These are phyloP conservation scores for Pistacia atlantica DNA, from an alignment of 345 rosid genomes.

Conservation along the genomic window DNA sequence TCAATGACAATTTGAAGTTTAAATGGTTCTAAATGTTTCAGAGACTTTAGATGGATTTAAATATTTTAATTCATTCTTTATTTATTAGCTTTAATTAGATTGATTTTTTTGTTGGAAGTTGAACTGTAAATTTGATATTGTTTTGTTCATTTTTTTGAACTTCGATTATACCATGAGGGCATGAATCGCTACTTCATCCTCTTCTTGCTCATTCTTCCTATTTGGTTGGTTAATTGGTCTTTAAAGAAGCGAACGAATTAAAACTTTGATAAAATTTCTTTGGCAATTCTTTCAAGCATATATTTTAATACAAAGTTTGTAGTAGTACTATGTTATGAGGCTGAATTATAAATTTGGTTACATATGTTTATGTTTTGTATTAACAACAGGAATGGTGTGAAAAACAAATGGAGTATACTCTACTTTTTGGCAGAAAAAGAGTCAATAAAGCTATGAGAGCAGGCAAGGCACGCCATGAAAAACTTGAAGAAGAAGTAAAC, in stretches of 20 bases:
- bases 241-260: background rate
- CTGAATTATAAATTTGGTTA: constrained; percentile 9
- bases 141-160: background rate
- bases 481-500: constrained; percentile 74
- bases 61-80: background rate
- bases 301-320: background rate
- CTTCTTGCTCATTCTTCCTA: background rate
- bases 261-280: background rate
- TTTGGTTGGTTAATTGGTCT: background rate
- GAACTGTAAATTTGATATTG: background rate
- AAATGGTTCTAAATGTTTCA: too few species aligned
- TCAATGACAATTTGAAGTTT: too few species aligned
- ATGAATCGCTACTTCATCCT: background rate
- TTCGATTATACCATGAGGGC: background rate
- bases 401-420: constrained; percentile 69
- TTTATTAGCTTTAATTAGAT: background rate
- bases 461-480: constrained; percentile 69
- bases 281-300: background rate
- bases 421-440: constrained; percentile 42
- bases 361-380: background rate
- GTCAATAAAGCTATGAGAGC: constrained; percentile 67
- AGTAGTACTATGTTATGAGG: background rate
- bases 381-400: constrained; percentile 84
- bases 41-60: too few species aligned
- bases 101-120: background rate